Evolutionary conservation across 2,329 filamentous ascomycete genomes (phyloP), one percentile per base, ranked within the genome.

Genomic region (Verticillium dahliae): DNA sequence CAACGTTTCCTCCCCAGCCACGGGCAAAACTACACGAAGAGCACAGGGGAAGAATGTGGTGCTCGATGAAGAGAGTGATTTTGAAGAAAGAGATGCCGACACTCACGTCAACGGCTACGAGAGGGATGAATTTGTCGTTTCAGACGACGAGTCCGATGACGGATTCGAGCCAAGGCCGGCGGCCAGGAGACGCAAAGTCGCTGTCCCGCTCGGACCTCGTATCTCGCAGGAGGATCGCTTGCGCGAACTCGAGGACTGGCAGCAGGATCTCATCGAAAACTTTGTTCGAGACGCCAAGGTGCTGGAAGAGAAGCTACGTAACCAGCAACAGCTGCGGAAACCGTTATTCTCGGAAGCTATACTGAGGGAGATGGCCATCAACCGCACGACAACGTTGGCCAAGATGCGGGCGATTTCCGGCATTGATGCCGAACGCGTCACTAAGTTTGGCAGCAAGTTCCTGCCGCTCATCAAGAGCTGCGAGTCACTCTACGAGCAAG

Each of bases 291-390:
- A 85, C 56, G 90, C 89, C 1, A 86, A 84, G 67, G 73, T 74
- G 22, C 61, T 85, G 15, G 85, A 89, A 67, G 84, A 87, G 67
- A 76, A 80, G 1, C 78, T 93, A 31, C 83, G 88, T 67, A 84
- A 85, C 64, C 78, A 78, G 31, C 84, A 84, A 58, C 77, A 79
- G 4, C 73, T 89, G 37, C 81, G 84, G 9, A 77, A 79, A 27
- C 80, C 83, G 4, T 77, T 88, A 0, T 95, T 95, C 70, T 87
- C 85, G 0, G 88, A 92, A 63, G 80, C 80, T 27, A 81, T 91
- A 14, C 81, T 92, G 58, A 85, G 87, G 39, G 83, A 89, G 66
- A 93, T 95, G 89, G 88, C 85, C 13, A 85, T 92, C 58, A 74
- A 80, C 38, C 89, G 90, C 79, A 90, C 90, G 1, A 80, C 77